These are phyloP conservation scores for Ceratocystis papillata DNA, from an alignment of 2,329 filamentous ascomycete genomes.

Conservation along the genomic window DNA sequence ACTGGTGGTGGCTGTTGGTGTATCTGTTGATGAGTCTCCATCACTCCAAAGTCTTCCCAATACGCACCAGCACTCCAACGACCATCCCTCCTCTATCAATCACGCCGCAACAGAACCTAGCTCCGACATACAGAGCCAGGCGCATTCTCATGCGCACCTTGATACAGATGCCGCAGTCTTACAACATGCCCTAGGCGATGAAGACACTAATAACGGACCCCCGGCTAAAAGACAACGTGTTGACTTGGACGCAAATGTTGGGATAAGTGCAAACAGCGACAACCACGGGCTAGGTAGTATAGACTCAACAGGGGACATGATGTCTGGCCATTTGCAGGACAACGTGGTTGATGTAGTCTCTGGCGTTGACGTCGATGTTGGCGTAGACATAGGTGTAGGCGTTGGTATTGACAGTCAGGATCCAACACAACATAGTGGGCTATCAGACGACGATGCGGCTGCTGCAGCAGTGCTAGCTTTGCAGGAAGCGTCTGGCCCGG, in stretches of 20 bases:
- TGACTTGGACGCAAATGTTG: neutral
- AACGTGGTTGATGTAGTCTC: constrained; percentile 6
- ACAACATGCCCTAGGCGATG: neutral
- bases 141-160: neutral
- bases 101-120: neutral
- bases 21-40: constrained; percentile 1
- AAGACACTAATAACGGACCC: neutral
- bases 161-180: neutral
- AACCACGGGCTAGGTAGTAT: constrained; percentile 2
- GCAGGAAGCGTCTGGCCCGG: constrained; percentile 11
- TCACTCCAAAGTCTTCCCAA: neutral
- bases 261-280: neutral
- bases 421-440: constrained; percentile 3
- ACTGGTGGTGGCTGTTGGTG: neutral
- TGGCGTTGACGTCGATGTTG: constrained; percentile 2
- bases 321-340: constrained; percentile 2
- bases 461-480: constrained; percentile 9
- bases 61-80: neutral
- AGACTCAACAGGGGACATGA: neutral
- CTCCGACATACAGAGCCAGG: neutral
- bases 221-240: constrained; percentile 9
- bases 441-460: constrained; percentile 13
- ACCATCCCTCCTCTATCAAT: neutral
- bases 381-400: neutral
- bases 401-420: neutral